phyloP scores from a whole-genome alignment of 2,329 filamentous ascomycete genomes.

The Stenocarpella maydis region DNA sequence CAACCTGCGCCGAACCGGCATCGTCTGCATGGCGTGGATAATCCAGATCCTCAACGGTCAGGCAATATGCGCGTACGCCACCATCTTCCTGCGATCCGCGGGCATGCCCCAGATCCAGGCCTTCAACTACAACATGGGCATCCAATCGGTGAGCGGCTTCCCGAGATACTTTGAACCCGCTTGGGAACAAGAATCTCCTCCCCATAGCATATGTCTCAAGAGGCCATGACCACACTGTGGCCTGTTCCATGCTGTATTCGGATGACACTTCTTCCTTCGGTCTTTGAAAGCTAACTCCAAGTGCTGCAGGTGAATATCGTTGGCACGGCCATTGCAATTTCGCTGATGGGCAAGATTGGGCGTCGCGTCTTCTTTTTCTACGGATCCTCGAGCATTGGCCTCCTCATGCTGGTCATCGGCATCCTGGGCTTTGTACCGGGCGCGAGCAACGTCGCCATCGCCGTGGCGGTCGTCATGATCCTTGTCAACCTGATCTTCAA shows the following conservation, averaged over 20 bases:
- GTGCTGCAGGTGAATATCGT: conserved; percentile 59
- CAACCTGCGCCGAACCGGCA: conserved; percentile 60
- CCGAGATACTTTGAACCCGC: no score
- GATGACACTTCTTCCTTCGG: no score
- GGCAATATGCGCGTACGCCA: conserved; percentile 58
- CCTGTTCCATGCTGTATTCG: no score
- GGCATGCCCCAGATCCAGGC: conserved; percentile 54
- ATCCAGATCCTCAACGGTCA: conserved; percentile 58
- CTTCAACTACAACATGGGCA: conserved; percentile 55
- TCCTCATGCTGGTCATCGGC: conserved; percentile 44
- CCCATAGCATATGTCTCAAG: no score
- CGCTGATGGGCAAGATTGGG: conserved; percentile 56
- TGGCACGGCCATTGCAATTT: conserved; percentile 60
- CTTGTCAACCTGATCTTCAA: conserved; percentile 55
- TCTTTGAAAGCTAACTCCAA: no score
- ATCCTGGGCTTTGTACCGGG: conserved; percentile 1
- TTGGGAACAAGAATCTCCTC: no score
- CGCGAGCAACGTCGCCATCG: conserved; percentile 37
- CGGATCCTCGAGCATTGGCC: conserved; percentile 49
- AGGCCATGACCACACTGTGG: no score
- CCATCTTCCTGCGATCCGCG: conserved; percentile 55
- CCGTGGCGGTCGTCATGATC: conserved; percentile 56
- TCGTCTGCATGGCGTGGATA: conserved; percentile 58
- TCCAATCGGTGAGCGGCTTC: no score
- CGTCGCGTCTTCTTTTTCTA: conserved; percentile 58